Base-by-base conservation (phyloP, 768 basidiomycete genomes). In the Pulveroboletus sp. region DNA sequence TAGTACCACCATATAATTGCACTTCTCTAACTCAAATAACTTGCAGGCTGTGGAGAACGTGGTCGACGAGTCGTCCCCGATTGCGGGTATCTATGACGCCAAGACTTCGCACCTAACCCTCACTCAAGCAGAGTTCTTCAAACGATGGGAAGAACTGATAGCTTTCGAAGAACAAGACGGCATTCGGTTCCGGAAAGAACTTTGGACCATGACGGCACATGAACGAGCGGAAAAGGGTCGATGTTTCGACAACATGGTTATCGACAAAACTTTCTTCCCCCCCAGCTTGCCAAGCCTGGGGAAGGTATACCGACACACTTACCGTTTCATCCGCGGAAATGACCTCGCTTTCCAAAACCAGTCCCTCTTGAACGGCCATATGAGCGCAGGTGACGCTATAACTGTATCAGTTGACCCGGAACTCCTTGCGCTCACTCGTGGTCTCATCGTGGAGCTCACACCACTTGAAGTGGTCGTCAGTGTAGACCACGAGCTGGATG, bases 91-190 rank as follows among this genome's bases (percentile, higher is more conserved):
- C 8, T 97, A 89, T 62, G 77, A 76, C 0, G 71, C 82, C 51
- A 93, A 89, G 68, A 94, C 91, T 0, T 78, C 81, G 0, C 93
- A 97, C 61, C 73, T 99, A 29, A 86, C 83, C 0, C 67, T 74
- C 0, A 20, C 63, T 0, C 90, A 95, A 37, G 67, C 74, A 0
- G 76, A 74, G 1, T 98, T 98, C 68, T 98, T 96, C 75, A 82
- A 82, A 60, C 76, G 81, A 57, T 99, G 96, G 96, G 96, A 99
- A 63, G 70, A 75, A 3, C 76, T 98, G 14, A 75, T 98, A 48
- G 76, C 90, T 2, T 62, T 83, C 5, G 96, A 99, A 65, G 96
- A 98, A 63, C 83, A 86, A 49, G 94, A 96, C 55, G 72, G 89
- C 13, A 70, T 85, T 10, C 78, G 89, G 17, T 93, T 91, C 71